Evolutionary conservation across 1,139 yeast genomes (phyloP).

Genomic region (Magnusiomyces paraingens): DNA sequence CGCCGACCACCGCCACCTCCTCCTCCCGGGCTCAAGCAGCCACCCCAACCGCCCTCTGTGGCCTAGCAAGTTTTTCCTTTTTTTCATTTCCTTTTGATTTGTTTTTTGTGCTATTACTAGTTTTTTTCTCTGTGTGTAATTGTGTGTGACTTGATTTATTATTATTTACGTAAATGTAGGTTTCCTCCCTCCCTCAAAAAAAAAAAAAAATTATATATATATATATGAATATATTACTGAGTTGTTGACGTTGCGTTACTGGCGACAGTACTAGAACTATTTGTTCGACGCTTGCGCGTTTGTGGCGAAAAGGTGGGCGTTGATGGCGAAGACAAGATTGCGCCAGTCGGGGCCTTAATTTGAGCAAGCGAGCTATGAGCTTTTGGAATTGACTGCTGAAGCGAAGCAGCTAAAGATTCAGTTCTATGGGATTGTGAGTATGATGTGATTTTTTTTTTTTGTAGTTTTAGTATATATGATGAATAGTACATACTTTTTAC

Average conservation of each 20-base stretch:
- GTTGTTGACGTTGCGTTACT: too few species aligned
- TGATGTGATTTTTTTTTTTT: background rate
- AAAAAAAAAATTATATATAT: too few species aligned
- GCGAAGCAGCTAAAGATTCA: background rate
- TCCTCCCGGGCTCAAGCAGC: constrained; percentile 12
- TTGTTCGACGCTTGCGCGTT: too few species aligned
- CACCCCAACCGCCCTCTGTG: constrained; percentile 16
- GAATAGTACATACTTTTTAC: background rate
- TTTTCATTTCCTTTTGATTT: background rate
- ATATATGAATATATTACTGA: too few species aligned
- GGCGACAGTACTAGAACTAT: too few species aligned
- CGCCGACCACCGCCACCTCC: constrained; percentile 10
- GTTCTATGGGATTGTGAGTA: background rate
- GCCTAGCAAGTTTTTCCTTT: background rate
- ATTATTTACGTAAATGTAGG: too few species aligned
- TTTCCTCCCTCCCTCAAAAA: too few species aligned
- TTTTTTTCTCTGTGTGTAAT: background rate
- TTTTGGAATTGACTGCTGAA: background rate
- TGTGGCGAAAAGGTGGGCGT: too few species aligned
- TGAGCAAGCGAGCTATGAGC: background rate
- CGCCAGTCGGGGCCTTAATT: too few species aligned
- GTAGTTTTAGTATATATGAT: background rate
- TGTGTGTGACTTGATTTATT: too few species aligned
- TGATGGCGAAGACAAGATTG: too few species aligned
- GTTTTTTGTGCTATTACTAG: background rate